Base-by-base conservation (phyloP, 257 asterid species). In the Euphrasia confusa region DNA sequence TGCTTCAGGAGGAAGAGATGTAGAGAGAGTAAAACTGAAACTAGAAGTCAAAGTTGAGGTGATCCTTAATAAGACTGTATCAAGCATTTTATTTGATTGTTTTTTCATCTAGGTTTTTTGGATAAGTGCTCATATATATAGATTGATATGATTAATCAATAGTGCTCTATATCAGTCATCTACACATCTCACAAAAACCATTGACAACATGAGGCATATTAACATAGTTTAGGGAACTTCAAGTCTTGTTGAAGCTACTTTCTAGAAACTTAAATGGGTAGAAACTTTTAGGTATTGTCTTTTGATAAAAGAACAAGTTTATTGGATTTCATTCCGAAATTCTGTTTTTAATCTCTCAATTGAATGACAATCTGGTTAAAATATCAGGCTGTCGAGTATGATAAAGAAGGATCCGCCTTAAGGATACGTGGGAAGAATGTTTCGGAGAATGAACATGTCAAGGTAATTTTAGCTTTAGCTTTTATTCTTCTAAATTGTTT, bases 341-440 rank as follows among this genome's bases (percentile, higher is more conserved):
- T 49, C 60, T 10, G 48, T 49, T 49, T 17, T 53, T 14, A 63
- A 32, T 33, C 18, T 63, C 59, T 48, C 8, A n/a, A 32, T 49
- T 64, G 50, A 52, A 54, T 53, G 62, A 58, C 27, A 35, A 32
- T 61, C 57, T 60, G 4, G 40, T 73, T 50, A 53, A 18, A 37
- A 67, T 67, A 17, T 57, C 69, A 92, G 97, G 64, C 88, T 65
- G 71, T 82, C 17, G 97, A 89, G 72, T 92, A 86, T 81, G 99
- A 92, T 78, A 86, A 89, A 79, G 99, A 92, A 80, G 97, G 95
- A 40, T 80, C 87, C 67, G 94, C 85, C 39, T 80, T 92, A 65
- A 95, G 99, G 60, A 74, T 89, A 74, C 90, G 97, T 9, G 99
- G 99, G 73, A 93, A 85, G 80, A 93, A 93, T 78, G 67, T 85